Base-by-base conservation (phyloP, 805 yeast species). In the Wickerhamiella sergipiensis region DNA sequence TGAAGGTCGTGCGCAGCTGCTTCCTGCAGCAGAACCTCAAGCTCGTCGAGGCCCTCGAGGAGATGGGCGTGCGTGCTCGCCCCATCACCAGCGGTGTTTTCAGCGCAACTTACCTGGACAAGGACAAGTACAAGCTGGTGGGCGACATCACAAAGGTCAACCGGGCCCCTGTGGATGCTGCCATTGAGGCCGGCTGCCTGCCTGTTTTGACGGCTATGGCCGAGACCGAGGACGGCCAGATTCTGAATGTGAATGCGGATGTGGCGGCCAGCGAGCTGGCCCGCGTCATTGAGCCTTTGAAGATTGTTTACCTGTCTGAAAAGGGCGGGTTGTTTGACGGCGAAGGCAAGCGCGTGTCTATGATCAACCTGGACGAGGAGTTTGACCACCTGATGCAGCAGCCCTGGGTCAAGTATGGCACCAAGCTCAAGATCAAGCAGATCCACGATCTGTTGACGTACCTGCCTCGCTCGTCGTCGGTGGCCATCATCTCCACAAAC, bases 201-300 rank as follows among this genome's bases (percentile, higher is more conserved):
- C 99, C 99, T 26, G 89, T 92, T 58, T 77, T 92, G 64, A 92
- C 99, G 1, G 90, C 97, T 1, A 71, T 92, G 60, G 98, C 98
- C 8, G 99, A 92, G 70, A 92, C 97, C 18, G 78, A 92, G 17
- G 85, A 92, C 2, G 98, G 99, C 33, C 99, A 92, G 72, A 84
- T 92, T 67, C 76, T 92, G 66, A 92, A 92, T 61, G 97, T 92
- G 54, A 92, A 92, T 65, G 99, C 99, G 7, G 99, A 92, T 65
- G 96, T 92, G 49, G 98, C 97, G 43, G 99, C 99, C 45, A 95
- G 97, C 61, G 97, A 92, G 69, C 76, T 92, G 58, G 97, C 98
- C 22, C 78, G 97, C 64, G 95, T 86, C 49, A 85, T 92, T 60
- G 96, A 92, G 70, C 99, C 99, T 7, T 78, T 92, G 63, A 92